Evolutionary conservation across 148 eudicot genomes (phyloP).

Genomic region (Chenopodium album): DNA sequence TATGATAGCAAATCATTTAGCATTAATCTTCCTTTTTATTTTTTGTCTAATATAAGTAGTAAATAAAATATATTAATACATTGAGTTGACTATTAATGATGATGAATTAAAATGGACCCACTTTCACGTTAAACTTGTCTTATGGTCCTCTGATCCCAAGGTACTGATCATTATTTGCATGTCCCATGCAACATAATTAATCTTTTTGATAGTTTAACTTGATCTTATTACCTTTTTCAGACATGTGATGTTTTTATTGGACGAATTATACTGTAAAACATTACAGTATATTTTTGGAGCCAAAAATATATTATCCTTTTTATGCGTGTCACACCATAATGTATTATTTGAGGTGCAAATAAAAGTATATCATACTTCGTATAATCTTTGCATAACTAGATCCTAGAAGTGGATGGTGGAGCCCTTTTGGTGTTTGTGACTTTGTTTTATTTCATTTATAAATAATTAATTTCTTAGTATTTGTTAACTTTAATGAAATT

Average conservation of each 20-base stretch:
- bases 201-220: constrained; percentile 15
- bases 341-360: background rate
- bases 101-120: constrained; percentile 20
- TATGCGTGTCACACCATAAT: background rate
- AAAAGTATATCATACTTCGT: background rate
- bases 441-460: no score
- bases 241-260: constrained; percentile 13
- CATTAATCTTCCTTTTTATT: constrained; percentile 4
- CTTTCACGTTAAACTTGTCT: constrained; percentile 15
- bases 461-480: background rate
- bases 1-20: constrained; percentile 19
- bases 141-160: constrained; percentile 16
- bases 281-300: no score
- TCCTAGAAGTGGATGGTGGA: constrained; percentile 8
- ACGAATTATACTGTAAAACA: background rate
- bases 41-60: constrained; percentile 1
- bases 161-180: background rate
- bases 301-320: background rate
- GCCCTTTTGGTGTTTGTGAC: background rate
- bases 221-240: background rate
- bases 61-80: background rate
- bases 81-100: constrained; percentile 25
- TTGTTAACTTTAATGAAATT: background rate
- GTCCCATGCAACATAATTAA: background rate
- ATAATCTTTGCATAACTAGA: background rate